Evolutionary conservation across 139 green algal species (phyloP).

Genomic region (Volvox reticuliferus): DNA sequence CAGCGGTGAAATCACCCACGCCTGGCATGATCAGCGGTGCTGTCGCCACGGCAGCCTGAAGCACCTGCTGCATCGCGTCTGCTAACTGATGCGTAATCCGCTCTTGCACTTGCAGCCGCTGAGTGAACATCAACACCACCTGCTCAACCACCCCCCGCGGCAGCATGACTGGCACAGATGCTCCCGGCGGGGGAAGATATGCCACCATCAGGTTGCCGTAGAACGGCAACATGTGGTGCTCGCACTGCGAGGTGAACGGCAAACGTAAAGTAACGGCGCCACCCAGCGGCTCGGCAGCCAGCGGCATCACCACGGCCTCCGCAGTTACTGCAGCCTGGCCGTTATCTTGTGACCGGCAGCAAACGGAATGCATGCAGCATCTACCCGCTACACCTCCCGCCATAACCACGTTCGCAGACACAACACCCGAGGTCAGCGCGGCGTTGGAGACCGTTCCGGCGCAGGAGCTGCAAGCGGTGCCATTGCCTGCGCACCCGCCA

Average conservation of each 20-base stretch:
- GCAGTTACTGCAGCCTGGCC: no score
- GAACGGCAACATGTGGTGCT: conserved; percentile 98
- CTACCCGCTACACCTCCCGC: no score
- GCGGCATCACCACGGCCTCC: background rate
- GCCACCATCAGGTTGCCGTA: conserved; percentile 81
- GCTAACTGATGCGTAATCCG: conserved; percentile 92
- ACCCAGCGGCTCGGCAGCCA: background rate
- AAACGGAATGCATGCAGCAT: no score
- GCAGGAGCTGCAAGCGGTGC: no score
- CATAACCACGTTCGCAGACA: no score
- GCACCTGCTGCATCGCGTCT: conserved; percentile 64
- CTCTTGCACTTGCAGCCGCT: conserved; percentile 94
- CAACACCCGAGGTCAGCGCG: no score
- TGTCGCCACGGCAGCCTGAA: background rate
- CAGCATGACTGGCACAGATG: background rate
- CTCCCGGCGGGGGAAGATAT: conserved; percentile 41
- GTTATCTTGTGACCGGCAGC: no score
- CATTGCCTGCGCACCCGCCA: no score
- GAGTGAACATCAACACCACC: conserved; percentile 71
- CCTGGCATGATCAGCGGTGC: no score
- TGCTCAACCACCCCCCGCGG: conserved; percentile 41
- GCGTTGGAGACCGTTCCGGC: no score
- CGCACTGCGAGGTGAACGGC: conserved; percentile 86
- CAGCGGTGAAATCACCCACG: no score
- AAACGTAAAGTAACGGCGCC: conserved; percentile 6